Evolutionary conservation across 352 stramenopile species (phyloP), one percentile per base, ranked within the genome.

Genomic region (Phytopythium sindhum): DNA sequence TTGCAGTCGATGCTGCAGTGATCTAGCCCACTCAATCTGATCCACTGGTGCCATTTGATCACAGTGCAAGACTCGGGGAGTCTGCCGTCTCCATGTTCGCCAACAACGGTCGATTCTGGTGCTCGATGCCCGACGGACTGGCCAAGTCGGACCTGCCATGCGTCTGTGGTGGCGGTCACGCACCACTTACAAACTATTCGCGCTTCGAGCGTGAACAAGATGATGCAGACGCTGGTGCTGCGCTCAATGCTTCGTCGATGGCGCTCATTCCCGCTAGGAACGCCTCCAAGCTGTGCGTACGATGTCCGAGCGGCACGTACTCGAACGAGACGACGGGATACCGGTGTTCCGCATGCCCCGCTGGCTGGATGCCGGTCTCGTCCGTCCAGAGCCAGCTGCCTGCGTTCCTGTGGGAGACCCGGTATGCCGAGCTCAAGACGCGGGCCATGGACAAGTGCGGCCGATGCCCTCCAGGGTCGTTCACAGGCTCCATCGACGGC

Each of bases 261-360:
- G 26, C 39, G 4, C 29, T 68, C 1, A 44, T 75, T 12, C 44
- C 52, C 42, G 68, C 65, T 8, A 72, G 37, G 15, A 37, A 68
- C 52, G 64, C 55, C 41, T 23, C 56, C 1, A 41, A 71, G 0
- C 41, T 67, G 10, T 89, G 81, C 58, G 17, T 33, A 14, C 69
- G 61, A 48, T 90, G 84, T 45, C 59, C 65, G 0, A 51, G 62
- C 24, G 78, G 74, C 12, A 74, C 57, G 21, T 85, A 78, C 61
- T 81, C 80, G 0, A 89, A 89, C 29, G 53, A 69, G 8, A 78
- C 73, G 6, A 85, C 81, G 6, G 47, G 69, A 2, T 63, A 79
- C 21, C 67, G 72, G 35, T 93, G 84, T 47, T 24, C 11, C 7
- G n/a, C 51, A 0, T 89, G 80, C 64, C 71, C 81, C 28, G 7